Conservation (phyloP, 129 eudicot species). For the Helianthus tuberosus region DNA sequence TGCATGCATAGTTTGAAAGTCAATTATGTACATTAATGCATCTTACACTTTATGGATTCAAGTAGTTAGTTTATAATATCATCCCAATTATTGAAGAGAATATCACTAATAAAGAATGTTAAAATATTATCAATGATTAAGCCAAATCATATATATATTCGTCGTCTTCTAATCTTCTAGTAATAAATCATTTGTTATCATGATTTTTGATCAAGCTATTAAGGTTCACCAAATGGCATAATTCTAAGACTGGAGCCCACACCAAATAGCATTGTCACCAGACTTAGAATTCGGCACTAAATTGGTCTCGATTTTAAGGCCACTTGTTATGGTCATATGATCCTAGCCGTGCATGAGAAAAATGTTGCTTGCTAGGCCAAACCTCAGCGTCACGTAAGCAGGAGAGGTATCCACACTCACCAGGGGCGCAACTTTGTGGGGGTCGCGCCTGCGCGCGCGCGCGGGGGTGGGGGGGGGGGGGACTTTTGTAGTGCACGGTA, state of each 20-base stretch:
- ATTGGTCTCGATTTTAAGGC: no score
- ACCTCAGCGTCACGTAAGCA: no score
- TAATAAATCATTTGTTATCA: not conserved
- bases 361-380: no score
- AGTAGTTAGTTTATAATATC: constrained; percentile 17
- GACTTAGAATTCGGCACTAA: no score
- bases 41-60: not conserved
- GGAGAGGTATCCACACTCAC: no score
- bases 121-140: constrained; percentile 7
- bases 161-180: not conserved
- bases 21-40: not conserved
- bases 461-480: no score
- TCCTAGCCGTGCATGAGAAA: no score
- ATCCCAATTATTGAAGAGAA: constrained; percentile 1
- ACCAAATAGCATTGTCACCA: not conserved
- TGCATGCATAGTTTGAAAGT: constrained; percentile 6
- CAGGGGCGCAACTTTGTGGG: no score
- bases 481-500: no score
- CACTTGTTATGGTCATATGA: no score
- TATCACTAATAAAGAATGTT: constrained; percentile 5
- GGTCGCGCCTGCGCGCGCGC: no score
- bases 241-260: not conserved
- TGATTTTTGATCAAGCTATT: not conserved
- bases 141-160: not conserved
- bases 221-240: not conserved